Conservation (phyloP, 768 basidiomycete species). For the Sistotremastrum niveocremeum region DNA sequence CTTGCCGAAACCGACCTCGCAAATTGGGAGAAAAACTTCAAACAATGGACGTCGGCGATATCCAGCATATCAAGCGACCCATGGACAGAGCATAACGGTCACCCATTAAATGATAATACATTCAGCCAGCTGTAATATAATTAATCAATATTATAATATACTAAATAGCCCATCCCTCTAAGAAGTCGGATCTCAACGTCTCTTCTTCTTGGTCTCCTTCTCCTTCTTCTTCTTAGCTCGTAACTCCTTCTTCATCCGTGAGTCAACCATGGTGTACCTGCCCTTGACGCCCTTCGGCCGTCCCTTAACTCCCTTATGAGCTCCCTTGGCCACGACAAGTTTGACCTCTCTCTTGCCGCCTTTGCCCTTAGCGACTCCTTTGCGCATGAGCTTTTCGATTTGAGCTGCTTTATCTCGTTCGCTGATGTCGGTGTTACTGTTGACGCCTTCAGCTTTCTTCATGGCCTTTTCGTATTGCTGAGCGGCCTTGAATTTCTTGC, state of each 20-base stretch:
- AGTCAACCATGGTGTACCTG: slow-evolving; percentile 86
- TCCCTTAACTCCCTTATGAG: slow-evolving; percentile 80
- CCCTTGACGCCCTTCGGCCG: slow-evolving; percentile 95
- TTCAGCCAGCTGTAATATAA: not conserved
- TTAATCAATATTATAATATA: not conserved
- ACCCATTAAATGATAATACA: not conserved
- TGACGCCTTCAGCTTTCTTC: slow-evolving; percentile 93
- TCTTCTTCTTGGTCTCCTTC: slow-evolving; percentile 54
- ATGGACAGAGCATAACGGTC: not conserved
- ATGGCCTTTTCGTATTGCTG: slow-evolving; percentile 81
- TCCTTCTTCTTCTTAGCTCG: slow-evolving; percentile 72
- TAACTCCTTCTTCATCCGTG: slow-evolving; percentile 92
- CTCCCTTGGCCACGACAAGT: slow-evolving; percentile 84
- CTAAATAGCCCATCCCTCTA: not conserved
- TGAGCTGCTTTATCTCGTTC: slow-evolving; percentile 91
- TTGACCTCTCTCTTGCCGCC: slow-evolving; percentile 66
- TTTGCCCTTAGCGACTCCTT: slow-evolving; percentile 53
- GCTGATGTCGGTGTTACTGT: slow-evolving; percentile 77
- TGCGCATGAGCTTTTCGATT: slow-evolving; percentile 85
- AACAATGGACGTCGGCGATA: not conserved
- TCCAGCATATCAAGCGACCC: not conserved
- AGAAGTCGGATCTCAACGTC: slow-evolving; percentile 12
- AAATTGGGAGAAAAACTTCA: not conserved
- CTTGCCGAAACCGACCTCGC: not conserved
- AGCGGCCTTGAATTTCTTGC: slow-evolving; percentile 85